Conservation (phyloP, 2,329 filamentous ascomycete genomes). For the Alternaria triticimaculans region DNA sequence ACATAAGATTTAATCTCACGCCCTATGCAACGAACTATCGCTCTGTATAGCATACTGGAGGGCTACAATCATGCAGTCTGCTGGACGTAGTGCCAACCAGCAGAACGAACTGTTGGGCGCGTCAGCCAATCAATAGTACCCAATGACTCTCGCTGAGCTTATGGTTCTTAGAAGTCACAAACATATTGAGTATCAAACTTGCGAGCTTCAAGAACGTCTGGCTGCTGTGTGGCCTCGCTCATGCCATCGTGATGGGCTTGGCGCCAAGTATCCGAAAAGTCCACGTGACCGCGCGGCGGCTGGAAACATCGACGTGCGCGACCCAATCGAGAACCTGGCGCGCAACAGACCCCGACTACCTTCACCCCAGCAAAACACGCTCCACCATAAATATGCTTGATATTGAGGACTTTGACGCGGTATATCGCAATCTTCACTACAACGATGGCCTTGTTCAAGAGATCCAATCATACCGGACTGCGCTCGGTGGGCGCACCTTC, state of each 20-base stretch:
- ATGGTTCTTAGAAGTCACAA: fast-evolving
- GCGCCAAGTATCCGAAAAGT: background rate
- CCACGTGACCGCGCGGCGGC: background rate
- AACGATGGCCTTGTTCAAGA: constrained; percentile 54
- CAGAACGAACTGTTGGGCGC: background rate
- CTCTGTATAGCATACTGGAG: background rate
- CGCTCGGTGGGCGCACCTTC: constrained; percentile 74
- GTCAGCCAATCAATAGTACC: background rate
- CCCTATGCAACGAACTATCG: background rate
- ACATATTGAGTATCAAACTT: background rate
- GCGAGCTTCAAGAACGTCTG: background rate
- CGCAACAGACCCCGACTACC: constrained; percentile 8
- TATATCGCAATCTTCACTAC: constrained; percentile 60
- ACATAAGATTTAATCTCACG: background rate
- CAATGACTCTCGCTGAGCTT: background rate
- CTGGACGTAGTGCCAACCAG: background rate
- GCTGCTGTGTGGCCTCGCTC: background rate
- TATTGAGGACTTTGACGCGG: constrained; percentile 70
- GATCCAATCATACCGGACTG: constrained; percentile 71
- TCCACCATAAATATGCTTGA: constrained; percentile 60
- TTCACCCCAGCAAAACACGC: background rate
- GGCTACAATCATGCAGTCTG: background rate
- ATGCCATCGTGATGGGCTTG: background rate
- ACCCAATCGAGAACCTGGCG: constrained; percentile 7
- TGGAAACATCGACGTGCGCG: background rate